phyloP scores from a whole-genome alignment of 1,284 basidiomycete genomes.

The Mycena citricolor region DNA sequence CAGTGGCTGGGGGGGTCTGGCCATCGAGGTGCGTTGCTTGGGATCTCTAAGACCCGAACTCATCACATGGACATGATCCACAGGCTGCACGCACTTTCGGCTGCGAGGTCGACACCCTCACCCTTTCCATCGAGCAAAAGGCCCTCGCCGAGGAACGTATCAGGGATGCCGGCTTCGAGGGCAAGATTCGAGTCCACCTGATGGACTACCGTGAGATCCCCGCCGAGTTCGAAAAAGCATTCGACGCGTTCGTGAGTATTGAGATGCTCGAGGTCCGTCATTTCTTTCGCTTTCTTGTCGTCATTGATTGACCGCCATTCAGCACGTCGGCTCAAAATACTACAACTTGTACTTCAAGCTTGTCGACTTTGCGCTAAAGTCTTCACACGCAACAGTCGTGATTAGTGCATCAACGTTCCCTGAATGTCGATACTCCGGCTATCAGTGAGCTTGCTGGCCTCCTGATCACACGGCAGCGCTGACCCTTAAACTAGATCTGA shows the following conservation, averaged over 20 bases:
- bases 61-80: conserved; percentile 1
- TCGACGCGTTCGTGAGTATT: conserved; percentile 85
- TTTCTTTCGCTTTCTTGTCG: conserved; percentile 6
- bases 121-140: conserved; percentile 84
- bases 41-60: conserved; percentile 18
- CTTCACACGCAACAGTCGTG: conserved; percentile 65
- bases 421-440: conserved; percentile 67
- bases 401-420: conserved; percentile 86
- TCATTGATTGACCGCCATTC: conserved; percentile 17
- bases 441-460: conserved; percentile 52
- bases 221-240: conserved; percentile 68
- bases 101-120: conserved; percentile 85
- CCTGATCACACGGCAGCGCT: conserved; percentile 13
- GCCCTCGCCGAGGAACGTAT: conserved; percentile 79
- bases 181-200: conserved; percentile 78
- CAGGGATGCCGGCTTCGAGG: conserved; percentile 64
- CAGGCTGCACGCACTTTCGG: conserved; percentile 66
- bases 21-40: conserved; percentile 67
- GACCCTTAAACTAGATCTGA: conserved; percentile 53
- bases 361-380: conserved; percentile 80
- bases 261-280: conserved; percentile 83
- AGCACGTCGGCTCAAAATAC: conserved; percentile 70
- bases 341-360: conserved; percentile 80
- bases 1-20: conserved; percentile 86
- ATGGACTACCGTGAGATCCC: conserved; percentile 85